Evolutionary conservation across 371 early-diverging fungal species (phyloP).

Genomic region (Rhizopus arrhizus): DNA sequence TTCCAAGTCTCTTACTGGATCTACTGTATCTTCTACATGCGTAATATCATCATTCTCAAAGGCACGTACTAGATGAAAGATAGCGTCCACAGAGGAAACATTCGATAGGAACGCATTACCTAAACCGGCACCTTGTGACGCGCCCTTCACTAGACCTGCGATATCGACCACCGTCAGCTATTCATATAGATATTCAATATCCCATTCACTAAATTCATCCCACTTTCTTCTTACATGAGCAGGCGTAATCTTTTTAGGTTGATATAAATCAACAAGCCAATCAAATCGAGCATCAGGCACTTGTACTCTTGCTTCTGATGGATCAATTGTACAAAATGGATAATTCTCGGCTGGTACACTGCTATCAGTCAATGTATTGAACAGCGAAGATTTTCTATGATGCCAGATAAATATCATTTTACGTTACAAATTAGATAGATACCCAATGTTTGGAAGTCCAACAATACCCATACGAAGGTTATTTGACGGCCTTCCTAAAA

Average conservation of each 20-base stretch:
- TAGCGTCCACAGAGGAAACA: slow-evolving; percentile 90
- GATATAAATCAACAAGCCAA: slow-evolving; percentile 68
- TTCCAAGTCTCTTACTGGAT: slow-evolving; percentile 88
- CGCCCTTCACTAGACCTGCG: slow-evolving; percentile 94
- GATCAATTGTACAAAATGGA: slow-evolving; percentile 80
- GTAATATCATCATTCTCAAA: slow-evolving; percentile 87
- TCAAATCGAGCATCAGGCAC: slow-evolving; percentile 87
- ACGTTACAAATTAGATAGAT: slow-evolving; percentile 7
- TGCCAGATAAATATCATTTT: neutral
- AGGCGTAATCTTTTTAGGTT: slow-evolving; percentile 65
- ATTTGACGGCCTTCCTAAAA: slow-evolving; percentile 70
- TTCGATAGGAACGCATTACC: slow-evolving; percentile 94
- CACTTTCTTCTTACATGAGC: slow-evolving; percentile 48
- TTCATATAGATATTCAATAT: neutral
- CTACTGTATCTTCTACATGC: slow-evolving; percentile 89
- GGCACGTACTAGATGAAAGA: slow-evolving; percentile 86
- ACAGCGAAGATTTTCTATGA: slow-evolving; percentile 82
- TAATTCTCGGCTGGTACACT: slow-evolving; percentile 83
- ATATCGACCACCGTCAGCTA: slow-evolving; percentile 89
- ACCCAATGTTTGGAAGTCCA: slow-evolving; percentile 96
- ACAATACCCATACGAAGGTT: slow-evolving; percentile 95
- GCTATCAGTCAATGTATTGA: slow-evolving; percentile 86
- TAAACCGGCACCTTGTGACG: slow-evolving; percentile 77
- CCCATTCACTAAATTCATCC: neutral
- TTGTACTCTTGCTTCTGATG: slow-evolving; percentile 77